A percentile compares a stretch with the other conserved stretches of the same genome.
phyloP scores from a whole-genome alignment of 257 asterid species.

The Solanum bulbocastanum region DNA sequence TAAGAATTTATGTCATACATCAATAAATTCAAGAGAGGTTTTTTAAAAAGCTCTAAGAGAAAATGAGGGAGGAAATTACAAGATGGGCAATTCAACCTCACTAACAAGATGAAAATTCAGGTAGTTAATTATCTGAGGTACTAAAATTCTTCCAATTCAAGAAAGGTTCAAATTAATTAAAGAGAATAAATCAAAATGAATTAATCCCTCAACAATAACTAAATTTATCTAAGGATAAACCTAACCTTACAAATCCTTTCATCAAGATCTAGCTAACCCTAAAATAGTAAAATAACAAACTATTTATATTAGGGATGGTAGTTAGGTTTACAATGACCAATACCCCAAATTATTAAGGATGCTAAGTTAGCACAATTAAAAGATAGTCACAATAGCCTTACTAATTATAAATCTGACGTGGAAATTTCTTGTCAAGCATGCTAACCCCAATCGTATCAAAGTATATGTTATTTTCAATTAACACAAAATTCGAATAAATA shows the following conservation, averaged over 20 bases:
- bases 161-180: background rate
- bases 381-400: background rate
- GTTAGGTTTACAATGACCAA: background rate
- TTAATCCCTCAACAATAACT: background rate
- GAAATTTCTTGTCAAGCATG: background rate
- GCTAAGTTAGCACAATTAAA: background rate
- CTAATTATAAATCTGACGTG: background rate
- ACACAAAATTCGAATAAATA: background rate
- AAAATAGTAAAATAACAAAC: background rate
- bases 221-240: background rate
- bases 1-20: background rate
- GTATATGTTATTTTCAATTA: background rate
- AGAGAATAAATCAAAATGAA: background rate
- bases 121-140: background rate
- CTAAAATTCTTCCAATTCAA: background rate
- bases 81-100: background rate
- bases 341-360: background rate
- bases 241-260: background rate
- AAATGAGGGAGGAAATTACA: background rate
- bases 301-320: background rate
- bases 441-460: background rate
- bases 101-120: background rate
- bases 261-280: background rate
- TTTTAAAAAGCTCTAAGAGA: background rate
- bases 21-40: background rate